These are phyloP conservation scores for Nidularia sp. DNA, from an alignment of 768 basidiomycete species.

Conservation along the genomic window DNA sequence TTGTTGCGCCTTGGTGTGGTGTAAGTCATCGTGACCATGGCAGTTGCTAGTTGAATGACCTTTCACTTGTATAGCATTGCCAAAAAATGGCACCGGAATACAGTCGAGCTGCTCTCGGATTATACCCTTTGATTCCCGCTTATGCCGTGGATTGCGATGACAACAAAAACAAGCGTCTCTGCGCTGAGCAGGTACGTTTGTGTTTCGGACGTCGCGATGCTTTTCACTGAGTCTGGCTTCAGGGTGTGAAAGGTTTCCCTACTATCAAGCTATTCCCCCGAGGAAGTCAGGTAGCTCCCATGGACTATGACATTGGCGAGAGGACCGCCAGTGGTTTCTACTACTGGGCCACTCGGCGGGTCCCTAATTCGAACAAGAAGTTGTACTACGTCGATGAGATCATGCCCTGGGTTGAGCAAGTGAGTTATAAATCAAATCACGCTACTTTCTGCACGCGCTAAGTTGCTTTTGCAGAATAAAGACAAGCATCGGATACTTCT, in stretches of 20 bases:
- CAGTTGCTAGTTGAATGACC: background rate
- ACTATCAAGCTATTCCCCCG: constrained; percentile 91
- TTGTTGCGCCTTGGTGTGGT: constrained; percentile 94
- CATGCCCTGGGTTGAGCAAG: constrained; percentile 64
- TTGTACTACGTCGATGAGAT: constrained; percentile 56
- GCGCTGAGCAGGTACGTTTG: constrained; percentile 62
- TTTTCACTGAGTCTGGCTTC: background rate
- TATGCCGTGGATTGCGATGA: constrained; percentile 95
- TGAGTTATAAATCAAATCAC: constrained; percentile 22
- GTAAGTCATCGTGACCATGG: constrained; percentile 34
- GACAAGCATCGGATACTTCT: constrained; percentile 58
- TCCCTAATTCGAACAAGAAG: constrained; percentile 69
- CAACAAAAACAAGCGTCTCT: constrained; percentile 74
- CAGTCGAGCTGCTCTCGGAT: constrained; percentile 72
- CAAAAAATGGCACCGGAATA: constrained; percentile 83
- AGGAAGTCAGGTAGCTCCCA: constrained; percentile 57
- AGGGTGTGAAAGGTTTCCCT: constrained; percentile 88
- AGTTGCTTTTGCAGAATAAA: constrained; percentile 14
- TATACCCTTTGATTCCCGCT: constrained; percentile 79
- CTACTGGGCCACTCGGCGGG: constrained; percentile 69
- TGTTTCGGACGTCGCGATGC: background rate
- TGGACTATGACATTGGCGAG: constrained; percentile 64
- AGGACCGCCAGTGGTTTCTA: constrained; percentile 71
- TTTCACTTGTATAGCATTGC: constrained; percentile 58
- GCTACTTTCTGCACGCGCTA: background rate